Evolutionary conservation across 768 basidiomycete species (phyloP), one percentile per base, ranked within the genome.

Genomic region (Lanmaoa pseudosensibilis): DNA sequence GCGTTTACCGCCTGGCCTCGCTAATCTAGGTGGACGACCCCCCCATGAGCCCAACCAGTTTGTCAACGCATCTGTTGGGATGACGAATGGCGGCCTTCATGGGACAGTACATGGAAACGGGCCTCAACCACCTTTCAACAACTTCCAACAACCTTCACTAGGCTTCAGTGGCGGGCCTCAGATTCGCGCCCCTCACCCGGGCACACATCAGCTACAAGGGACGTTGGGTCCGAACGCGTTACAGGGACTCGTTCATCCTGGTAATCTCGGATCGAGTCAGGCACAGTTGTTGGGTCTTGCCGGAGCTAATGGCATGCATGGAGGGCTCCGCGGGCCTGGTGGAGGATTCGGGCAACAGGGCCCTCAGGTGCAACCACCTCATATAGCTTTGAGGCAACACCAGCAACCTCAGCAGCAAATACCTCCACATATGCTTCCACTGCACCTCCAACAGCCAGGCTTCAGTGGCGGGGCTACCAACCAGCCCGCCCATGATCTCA

Each of bases 11-110:
- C 89, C 89, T 16, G 90, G 90, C 33, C 75, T 92, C 38, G 90
- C 90, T 13, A 91, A 91, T 64, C 80, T 92, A 19, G 91, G 90
- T 30, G 89, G 83, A 41, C 84, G 90, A 8, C 90, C 89, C 23
- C 90, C 90, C 3, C 89, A 90, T 61, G 90, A 92, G 49, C 83
- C 87, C 21, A 78, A 79, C 10, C 90, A 88, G 62, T 86, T 85
- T 63, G 61, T 79, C 37, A 74, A 69, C 32, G 46, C 68, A 36
- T 57, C 69, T 48, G 65, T 82, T 27, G 80, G 83, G 30, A 73
- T 83, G 64, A 73, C 77, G 49, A 74, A 80, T 39, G 76, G 75
- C 19, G 74, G 75, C 6, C 65, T 83, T 38, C 83, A 82, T 58
- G 71, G 74, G 45, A 69, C 73, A 27, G 59, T 83, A 19, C 83